phyloP scores from a whole-genome alignment of 306 rosid species.

The Dalbergia cochinchinensis region DNA sequence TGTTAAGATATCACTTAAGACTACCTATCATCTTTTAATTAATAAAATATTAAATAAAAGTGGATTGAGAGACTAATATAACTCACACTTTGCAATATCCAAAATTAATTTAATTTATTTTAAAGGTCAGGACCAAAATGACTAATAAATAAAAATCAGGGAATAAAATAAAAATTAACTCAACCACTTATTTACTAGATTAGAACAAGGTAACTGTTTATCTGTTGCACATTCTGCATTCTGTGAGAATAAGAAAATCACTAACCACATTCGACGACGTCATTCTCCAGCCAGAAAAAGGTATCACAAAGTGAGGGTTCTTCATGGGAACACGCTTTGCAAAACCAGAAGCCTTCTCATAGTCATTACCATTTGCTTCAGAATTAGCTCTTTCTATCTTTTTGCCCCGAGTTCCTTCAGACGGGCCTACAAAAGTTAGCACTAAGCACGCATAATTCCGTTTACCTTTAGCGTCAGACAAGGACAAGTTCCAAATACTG shows the following conservation, averaged over 20 bases:
- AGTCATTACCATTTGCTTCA: background rate
- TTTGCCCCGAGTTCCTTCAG: background rate
- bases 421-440: background rate
- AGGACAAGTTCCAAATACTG: background rate
- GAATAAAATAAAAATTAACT: no score
- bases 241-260: background rate
- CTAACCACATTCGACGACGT: constrained; percentile 5
- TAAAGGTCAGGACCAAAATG: no score
- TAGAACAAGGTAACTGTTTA: no score
- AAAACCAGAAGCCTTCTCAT: background rate
- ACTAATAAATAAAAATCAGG: no score
- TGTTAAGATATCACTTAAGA: no score
- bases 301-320: constrained; percentile 1
- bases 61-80: no score
- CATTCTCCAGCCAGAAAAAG: background rate
- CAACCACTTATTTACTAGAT: no score
- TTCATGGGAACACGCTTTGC: background rate
- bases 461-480: background rate
- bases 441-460: constrained; percentile 1
- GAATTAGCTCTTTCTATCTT: background rate
- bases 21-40: no score
- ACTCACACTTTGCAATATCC: no score
- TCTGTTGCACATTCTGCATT: no score
- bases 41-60: no score
- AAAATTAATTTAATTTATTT: no score